These are phyloP conservation scores for Rhododendron williamsianum DNA, from an alignment of 148 eudicot species.

Conservation along the genomic window DNA sequence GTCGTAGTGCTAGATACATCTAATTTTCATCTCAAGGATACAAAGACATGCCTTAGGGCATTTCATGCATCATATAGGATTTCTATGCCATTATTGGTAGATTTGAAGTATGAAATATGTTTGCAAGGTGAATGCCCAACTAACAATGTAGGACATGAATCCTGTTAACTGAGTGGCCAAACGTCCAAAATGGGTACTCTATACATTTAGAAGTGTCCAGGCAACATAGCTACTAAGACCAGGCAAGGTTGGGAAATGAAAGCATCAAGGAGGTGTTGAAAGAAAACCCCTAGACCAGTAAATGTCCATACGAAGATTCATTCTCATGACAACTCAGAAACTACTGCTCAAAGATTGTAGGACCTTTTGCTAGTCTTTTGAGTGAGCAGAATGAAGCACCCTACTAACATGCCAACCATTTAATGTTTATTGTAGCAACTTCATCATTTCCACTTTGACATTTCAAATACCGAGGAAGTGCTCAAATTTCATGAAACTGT, in stretches of 20 bases:
- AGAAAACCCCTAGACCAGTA: neutral
- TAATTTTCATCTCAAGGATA: neutral
- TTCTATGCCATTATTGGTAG: neutral
- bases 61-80: neutral
- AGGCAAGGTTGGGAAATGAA: neutral
- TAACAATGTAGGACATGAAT: neutral
- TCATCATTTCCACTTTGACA: neutral
- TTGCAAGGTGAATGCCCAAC: neutral
- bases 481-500: neutral
- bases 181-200: neutral
- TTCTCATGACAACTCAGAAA: neutral
- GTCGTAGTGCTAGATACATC: neutral
- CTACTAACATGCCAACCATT: neutral
- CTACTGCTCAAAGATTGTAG: neutral
- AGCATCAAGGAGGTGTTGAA: neutral
- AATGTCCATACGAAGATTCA: neutral
- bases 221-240: neutral
- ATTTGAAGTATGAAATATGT: neutral
- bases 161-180: neutral
- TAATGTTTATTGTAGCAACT: neutral
- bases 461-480: neutral
- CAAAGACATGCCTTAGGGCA: neutral
- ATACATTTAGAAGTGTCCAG: neutral
- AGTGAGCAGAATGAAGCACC: neutral
- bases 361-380: neutral